Percentiles rank a stretch among this genome's conserved stretches.
phyloP scores from a whole-genome alignment of 1,284 basidiomycete genomes.

The Sporisorium graminicola region DNA sequence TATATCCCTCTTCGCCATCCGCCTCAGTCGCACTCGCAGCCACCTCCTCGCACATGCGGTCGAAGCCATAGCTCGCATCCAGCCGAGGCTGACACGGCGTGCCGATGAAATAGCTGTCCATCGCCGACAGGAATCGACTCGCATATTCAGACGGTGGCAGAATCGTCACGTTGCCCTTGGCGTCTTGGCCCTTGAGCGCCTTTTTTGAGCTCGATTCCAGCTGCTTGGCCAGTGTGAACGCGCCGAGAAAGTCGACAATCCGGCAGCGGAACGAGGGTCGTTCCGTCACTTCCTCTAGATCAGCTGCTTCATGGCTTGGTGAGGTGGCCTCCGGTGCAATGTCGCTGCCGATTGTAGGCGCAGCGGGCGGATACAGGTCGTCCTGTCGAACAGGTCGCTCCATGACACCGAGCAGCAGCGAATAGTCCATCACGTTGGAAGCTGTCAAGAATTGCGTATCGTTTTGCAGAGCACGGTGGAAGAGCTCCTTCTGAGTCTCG shows the following conservation, averaged over 20 bases:
- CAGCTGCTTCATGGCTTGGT: conserved; percentile 2
- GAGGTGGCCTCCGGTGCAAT: background rate
- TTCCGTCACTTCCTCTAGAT: conserved; percentile 16
- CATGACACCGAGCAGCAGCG: conserved; percentile 61
- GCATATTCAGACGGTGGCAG: conserved; percentile 63
- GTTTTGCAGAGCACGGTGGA: conserved; percentile 55
- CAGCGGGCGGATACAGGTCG: conserved; percentile 42
- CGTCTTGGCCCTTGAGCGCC: conserved; percentile 58
- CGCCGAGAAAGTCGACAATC: conserved; percentile 65
- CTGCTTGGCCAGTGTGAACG: conserved; percentile 62
- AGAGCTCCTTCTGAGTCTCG: conserved; percentile 54
- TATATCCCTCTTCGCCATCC: background rate
- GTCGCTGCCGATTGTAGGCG: conserved; percentile 7
- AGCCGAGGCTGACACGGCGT: conserved; percentile 47
- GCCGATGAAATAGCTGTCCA: conserved; percentile 59
- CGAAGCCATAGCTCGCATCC: conserved; percentile 40
- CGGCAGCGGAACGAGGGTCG: conserved; percentile 50
- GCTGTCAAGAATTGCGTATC: conserved; percentile 60
- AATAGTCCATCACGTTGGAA: conserved; percentile 66
- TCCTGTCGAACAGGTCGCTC: conserved; percentile 41
- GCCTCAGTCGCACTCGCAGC: background rate
- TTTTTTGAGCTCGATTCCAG: conserved; percentile 61
- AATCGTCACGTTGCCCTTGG: conserved; percentile 62
- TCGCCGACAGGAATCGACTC: conserved; percentile 50
- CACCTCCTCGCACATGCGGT: conserved; percentile 34